Conservation (phyloP, 2,329 filamentous ascomycete species). For the Fusarium algeriense region DNA sequence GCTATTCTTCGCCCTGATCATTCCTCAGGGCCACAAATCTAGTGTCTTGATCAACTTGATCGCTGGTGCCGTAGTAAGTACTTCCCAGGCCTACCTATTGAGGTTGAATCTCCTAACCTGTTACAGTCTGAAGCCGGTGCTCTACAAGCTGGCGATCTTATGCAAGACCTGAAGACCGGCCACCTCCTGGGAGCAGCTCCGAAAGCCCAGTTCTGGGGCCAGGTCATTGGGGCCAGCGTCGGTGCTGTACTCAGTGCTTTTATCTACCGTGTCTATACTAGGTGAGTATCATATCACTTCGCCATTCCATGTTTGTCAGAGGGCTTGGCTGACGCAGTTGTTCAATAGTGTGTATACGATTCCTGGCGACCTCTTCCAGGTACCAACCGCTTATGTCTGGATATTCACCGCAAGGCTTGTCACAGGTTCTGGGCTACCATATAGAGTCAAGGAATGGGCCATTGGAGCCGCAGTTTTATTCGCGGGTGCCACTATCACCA, state of each 20-base stretch:
- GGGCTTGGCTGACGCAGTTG: constrained; percentile 12
- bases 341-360: constrained; percentile 81
- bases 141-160: constrained; percentile 92
- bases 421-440: constrained; percentile 87
- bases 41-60: constrained; percentile 96
- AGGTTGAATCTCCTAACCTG: constrained; percentile 4
- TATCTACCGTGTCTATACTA: constrained; percentile 89
- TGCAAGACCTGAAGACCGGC: constrained; percentile 97
- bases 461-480: constrained; percentile 81
- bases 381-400: constrained; percentile 96
- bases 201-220: constrained; percentile 96
- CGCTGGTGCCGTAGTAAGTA: constrained; percentile 80
- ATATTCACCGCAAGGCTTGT: constrained; percentile 95
- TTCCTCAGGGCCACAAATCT: constrained; percentile 82
- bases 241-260: constrained; percentile 88
- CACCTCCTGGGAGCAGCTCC: constrained; percentile 92
- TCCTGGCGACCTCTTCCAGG: constrained; percentile 89
- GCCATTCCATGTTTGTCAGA: not conserved
- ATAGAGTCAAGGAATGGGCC: constrained; percentile 85
- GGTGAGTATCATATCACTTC: constrained; percentile 51
- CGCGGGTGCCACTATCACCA: constrained; percentile 74
- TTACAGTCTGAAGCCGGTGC: constrained; percentile 69
- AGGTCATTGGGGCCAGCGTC: constrained; percentile 88
- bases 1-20: constrained; percentile 91
- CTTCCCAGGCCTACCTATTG: not conserved